Percentiles rank a stretch among this genome's conserved stretches.
phyloP scores from a whole-genome alignment of 352 stramenopile species.

The Globisporangium ultimum region DNA sequence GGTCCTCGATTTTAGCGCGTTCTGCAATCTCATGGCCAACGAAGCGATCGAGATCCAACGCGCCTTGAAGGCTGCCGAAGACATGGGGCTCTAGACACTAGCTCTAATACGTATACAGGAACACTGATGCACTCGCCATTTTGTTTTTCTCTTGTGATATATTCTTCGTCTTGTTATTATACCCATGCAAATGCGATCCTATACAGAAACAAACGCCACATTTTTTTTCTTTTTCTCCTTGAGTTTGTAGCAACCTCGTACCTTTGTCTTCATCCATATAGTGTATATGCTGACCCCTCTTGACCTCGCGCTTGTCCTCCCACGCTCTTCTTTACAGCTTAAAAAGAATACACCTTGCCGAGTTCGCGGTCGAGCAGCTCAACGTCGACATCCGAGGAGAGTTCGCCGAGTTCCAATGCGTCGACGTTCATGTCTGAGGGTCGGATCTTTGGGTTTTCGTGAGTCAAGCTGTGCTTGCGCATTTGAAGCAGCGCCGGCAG shows the following conservation, averaged over 20 bases:
- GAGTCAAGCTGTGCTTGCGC: conserved; percentile 69
- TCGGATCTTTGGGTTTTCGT: conserved; percentile 65
- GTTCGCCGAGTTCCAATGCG: conserved; percentile 44
- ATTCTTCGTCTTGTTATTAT: conserved; percentile 26
- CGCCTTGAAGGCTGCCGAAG: conserved; percentile 43
- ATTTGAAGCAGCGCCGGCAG: conserved; percentile 68
- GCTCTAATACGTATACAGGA: not conserved
- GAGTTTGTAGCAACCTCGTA: not conserved
- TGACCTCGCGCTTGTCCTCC: conserved; percentile 3
- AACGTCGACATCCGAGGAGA: conserved; percentile 57
- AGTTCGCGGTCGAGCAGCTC: conserved; percentile 68
- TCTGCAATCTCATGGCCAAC: conserved; percentile 48
- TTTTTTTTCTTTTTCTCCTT: conserved; percentile 4
- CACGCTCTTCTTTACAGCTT: conserved; percentile 14
- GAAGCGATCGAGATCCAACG: conserved; percentile 46
- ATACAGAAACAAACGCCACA: conserved; percentile 1
- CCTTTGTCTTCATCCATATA: conserved; percentile 3
- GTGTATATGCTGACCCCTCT: conserved; percentile 6
- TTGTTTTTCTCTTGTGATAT: conserved; percentile 8
- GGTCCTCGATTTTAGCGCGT: conserved; percentile 49
- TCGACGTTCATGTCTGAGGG: conserved; percentile 75
- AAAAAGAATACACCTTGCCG: conserved; percentile 48
- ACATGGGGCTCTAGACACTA: conserved; percentile 46
- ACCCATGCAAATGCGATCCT: conserved; percentile 20
- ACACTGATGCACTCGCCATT: not conserved